Base-by-base conservation (phyloP, 2,329 filamentous ascomycete species). In the Gaeumannomyces tritici region DNA sequence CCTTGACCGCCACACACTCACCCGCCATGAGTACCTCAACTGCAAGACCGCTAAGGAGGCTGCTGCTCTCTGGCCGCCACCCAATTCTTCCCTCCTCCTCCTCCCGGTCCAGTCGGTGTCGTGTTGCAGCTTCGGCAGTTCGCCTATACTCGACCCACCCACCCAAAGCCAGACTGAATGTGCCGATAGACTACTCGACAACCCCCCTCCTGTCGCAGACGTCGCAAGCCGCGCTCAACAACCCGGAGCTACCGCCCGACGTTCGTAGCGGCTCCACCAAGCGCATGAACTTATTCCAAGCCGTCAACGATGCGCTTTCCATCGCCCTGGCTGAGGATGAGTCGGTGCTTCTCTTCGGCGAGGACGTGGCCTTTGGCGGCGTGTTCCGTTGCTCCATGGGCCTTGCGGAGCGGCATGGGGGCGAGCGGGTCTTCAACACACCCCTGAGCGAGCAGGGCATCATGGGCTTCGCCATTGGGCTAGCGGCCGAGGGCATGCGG, bases 371-470 rank as follows among this genome's bases (percentile, higher is more conserved):
- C 18, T 99, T 99, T 63, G 95, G 95, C 55, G 95, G 95, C 62
- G 95, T 99, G 21, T 99, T 99, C 72, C 85, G 95, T 63, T 97
- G 92, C 76, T 93, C 91, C 35, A 93, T 95, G 86, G 91, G 93
- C 69, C 82, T 99, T 21, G 87, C 91, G 35, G 89, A 92, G 65
- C 91, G 91, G 62, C 96, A 95, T 73, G 95, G 95, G 11, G 83
- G 85, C 2, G 89, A 95, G 63, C 83, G 95, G 63, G 93, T 99
- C 42, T 99, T 99, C 81, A 98, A 99, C 75, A 98, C 93, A 24
- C 95, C 95, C 0, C 76, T 99, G 67, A 91, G 89, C 42, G 95
- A 99, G 73, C 95, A 98, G 75, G 95, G 93, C 1, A 93, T 99
- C 67, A 83, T 96, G 64, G 95, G 95, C 0, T 98, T 98, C 71